phyloP scores from a whole-genome alignment of 2,329 filamentous ascomycete genomes.

The Alternaria longipes region DNA sequence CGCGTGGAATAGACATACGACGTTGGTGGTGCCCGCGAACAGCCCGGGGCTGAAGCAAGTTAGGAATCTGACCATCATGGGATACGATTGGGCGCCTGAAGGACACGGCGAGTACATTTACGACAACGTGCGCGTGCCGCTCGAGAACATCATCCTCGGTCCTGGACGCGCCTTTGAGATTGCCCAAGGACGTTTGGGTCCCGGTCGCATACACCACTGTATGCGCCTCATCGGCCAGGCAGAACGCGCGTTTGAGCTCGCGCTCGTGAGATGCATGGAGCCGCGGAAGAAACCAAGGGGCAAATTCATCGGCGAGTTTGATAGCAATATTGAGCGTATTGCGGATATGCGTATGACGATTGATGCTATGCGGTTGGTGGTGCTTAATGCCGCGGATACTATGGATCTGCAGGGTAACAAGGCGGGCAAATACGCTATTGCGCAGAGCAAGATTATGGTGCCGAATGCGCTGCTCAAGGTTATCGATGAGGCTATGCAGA shows the following conservation, averaged over 20 bases:
- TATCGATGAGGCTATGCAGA: slow-evolving; percentile 57
- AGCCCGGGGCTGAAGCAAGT: slow-evolving; percentile 52
- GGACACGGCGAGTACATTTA: slow-evolving; percentile 56
- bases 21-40: slow-evolving; percentile 51
- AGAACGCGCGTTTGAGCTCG: slow-evolving; percentile 55
- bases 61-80: slow-evolving; percentile 54
- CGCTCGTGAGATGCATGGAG: slow-evolving; percentile 51
- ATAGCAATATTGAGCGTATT: slow-evolving; percentile 54
- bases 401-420: slow-evolving; percentile 56
- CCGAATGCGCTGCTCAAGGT: slow-evolving; percentile 52
- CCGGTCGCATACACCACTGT: slow-evolving; percentile 56
- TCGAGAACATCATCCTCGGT: slow-evolving; percentile 55
- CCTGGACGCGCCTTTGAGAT: slow-evolving; percentile 56
- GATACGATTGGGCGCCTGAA: slow-evolving; percentile 55
- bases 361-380: slow-evolving; percentile 52
- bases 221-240: slow-evolving; percentile 56
- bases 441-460: slow-evolving; percentile 55
- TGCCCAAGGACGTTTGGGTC: slow-evolving; percentile 54
- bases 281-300: slow-evolving; percentile 52
- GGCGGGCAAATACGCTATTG: slow-evolving; percentile 53
- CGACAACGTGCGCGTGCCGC: slow-evolving; percentile 53
- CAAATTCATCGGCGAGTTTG: slow-evolving; percentile 54
- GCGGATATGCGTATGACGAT: slow-evolving; percentile 56
- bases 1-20: slow-evolving; percentile 54
- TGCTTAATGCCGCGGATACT: slow-evolving; percentile 54